phyloP scores from a whole-genome alignment of 108 stramenopile species.

The Nitzschia sp. region DNA sequence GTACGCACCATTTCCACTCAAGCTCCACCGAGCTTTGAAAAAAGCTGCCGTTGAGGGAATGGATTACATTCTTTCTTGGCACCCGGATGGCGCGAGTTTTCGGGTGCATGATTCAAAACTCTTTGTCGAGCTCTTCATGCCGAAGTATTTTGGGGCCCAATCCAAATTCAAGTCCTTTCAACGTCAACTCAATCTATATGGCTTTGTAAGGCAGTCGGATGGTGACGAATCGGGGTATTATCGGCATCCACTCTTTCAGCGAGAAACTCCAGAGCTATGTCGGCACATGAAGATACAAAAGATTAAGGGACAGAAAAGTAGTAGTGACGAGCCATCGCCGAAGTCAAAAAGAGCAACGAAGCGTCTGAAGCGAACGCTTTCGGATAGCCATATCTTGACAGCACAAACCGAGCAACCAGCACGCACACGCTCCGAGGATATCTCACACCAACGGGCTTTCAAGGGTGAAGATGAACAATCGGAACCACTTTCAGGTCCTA shows the following conservation, averaged over 20 bases:
- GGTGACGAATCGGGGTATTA: neutral
- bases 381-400: neutral
- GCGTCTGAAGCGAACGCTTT: neutral
- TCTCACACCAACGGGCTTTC: neutral
- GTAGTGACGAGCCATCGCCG: neutral
- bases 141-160: conserved; percentile 21
- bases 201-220: conserved; percentile 6
- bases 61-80: conserved; percentile 28
- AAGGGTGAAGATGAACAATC: neutral
- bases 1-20: conserved; percentile 20
- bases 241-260: neutral
- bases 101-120: conserved; percentile 9
- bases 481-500: neutral
- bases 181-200: conserved; percentile 32
- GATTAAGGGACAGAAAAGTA: neutral
- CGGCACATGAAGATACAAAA: conserved; percentile 1
- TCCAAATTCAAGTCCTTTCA: conserved; percentile 32
- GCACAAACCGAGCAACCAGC: neutral
- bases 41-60: conserved; percentile 12
- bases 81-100: conserved; percentile 23
- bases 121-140: conserved; percentile 26
- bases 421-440: neutral
- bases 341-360: too few relatives aligned
- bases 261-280: conserved; percentile 3
- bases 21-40: conserved; percentile 17